phyloP scores from a whole-genome alignment of 192 early-diverging fungal species.

The Chytriomyces sp. region DNA sequence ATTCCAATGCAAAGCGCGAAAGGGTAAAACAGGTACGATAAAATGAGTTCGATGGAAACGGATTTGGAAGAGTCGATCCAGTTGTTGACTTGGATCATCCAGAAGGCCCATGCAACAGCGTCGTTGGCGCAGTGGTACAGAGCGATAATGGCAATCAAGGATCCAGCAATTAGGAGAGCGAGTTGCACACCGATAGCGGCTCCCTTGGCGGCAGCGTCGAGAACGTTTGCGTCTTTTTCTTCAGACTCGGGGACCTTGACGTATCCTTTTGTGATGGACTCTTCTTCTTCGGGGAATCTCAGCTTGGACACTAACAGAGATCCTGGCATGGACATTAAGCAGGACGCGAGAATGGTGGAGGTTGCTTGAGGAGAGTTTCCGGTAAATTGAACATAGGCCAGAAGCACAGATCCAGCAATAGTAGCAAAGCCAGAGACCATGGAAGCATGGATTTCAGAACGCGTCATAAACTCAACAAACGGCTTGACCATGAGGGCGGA shows the following conservation, averaged over 20 bases:
- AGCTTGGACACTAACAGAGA: constrained; percentile 85
- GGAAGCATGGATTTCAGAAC: constrained; percentile 83
- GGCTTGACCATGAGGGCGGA: constrained; percentile 81
- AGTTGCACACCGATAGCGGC: constrained; percentile 81
- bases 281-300: constrained; percentile 82
- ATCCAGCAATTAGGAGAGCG: constrained; percentile 73
- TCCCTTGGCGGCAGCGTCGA: constrained; percentile 85
- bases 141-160: constrained; percentile 77
- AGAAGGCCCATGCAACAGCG: constrained; percentile 69
- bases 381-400: constrained; percentile 71
- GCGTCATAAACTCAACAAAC: constrained; percentile 82
- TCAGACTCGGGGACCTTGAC: constrained; percentile 63
- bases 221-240: constrained; percentile 69
- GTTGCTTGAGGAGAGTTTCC: constrained; percentile 53
- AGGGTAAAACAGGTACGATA: constrained; percentile 80
- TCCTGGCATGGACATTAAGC: constrained; percentile 90
- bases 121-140: constrained; percentile 73
- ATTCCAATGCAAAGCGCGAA: constrained; percentile 75
- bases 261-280: constrained; percentile 79
- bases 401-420: constrained; percentile 76
- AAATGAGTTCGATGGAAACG: constrained; percentile 67
- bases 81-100: constrained; percentile 57
- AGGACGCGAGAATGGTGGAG: constrained; percentile 76
- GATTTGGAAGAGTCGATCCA: constrained; percentile 62
- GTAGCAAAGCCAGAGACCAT: constrained; percentile 92